These are phyloP conservation scores for Hanseniaspora meyeri DNA, from an alignment of 805 yeast species.

Conservation along the genomic window DNA sequence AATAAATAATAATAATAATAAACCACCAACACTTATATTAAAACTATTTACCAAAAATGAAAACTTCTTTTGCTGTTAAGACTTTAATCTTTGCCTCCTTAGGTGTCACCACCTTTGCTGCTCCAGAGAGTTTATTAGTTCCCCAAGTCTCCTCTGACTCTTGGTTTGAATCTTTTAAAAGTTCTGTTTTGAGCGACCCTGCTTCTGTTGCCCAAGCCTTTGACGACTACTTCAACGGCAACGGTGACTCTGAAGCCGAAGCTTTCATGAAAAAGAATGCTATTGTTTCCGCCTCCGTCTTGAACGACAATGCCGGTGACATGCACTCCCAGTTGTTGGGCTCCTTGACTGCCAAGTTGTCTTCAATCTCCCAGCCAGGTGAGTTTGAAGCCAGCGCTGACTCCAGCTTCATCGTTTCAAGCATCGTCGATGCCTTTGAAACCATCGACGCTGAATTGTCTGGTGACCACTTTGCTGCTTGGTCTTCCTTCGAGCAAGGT, in stretches of 20 bases:
- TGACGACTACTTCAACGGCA: background rate
- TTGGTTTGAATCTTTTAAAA: constrained; percentile 5
- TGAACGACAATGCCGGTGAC: background rate
- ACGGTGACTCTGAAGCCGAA: background rate
- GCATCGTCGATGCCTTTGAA: background rate
- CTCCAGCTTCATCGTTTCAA: background rate
- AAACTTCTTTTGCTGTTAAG: background rate
- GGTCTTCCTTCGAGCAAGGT: background rate
- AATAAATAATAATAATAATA: background rate
- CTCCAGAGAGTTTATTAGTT: background rate
- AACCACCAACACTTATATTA: background rate
- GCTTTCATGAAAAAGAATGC: background rate
- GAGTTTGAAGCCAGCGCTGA: background rate
- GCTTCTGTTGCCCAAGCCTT: background rate
- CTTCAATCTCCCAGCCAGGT: background rate
- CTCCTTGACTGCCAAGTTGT: background rate
- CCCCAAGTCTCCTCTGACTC: background rate
- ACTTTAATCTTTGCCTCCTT: background rate
- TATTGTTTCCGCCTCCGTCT: background rate
- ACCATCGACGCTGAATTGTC: background rate
- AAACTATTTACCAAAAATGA: background rate
- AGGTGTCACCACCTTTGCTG: background rate
- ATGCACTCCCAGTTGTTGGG: background rate
- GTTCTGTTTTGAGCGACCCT: background rate
- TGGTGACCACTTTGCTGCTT: background rate